phyloP scores from a whole-genome alignment of 2,329 filamentous ascomycete genomes.

The Fusarium torulosum region DNA sequence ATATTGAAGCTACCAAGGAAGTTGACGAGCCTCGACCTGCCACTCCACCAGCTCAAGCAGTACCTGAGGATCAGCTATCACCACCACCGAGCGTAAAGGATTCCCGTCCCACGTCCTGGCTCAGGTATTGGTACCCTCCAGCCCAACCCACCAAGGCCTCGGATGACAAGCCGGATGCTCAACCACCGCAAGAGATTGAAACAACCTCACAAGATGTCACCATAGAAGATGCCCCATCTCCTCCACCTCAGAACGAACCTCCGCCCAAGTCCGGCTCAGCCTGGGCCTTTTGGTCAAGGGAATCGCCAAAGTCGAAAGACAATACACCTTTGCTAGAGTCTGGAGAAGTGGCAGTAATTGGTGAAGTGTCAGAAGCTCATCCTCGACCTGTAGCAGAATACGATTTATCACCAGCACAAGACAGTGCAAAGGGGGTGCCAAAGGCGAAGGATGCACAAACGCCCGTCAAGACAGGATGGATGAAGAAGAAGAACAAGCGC shows the following conservation, averaged over 20 bases:
- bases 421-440: constrained; percentile 44
- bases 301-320: constrained; percentile 57
- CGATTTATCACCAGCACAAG: constrained; percentile 58
- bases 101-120: constrained; percentile 53
- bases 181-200: constrained; percentile 34
- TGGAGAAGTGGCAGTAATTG: constrained; percentile 69
- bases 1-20: constrained; percentile 29
- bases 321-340: constrained; percentile 55
- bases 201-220: constrained; percentile 55
- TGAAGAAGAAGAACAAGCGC: constrained; percentile 60
- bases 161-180: constrained; percentile 20
- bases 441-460: constrained; percentile 51
- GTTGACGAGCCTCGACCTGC: constrained; percentile 34
- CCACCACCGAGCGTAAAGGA: constrained; percentile 33
- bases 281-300: constrained; percentile 85
- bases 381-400: constrained; percentile 62
- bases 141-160: constrained; percentile 29
- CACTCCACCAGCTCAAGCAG: constrained; percentile 43
- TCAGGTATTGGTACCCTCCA: constrained; percentile 55
- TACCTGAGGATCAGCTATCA: constrained; percentile 28
- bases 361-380: constrained; percentile 68
- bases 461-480: constrained; percentile 51
- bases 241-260: constrained; percentile 50
- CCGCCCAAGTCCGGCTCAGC: constrained; percentile 71
- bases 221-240: constrained; percentile 57